Evolutionary conservation across 2,329 filamentous ascomycete genomes (phyloP), one percentile per base, ranked within the genome.

Genomic region (Cryphonectria nitschkei): DNA sequence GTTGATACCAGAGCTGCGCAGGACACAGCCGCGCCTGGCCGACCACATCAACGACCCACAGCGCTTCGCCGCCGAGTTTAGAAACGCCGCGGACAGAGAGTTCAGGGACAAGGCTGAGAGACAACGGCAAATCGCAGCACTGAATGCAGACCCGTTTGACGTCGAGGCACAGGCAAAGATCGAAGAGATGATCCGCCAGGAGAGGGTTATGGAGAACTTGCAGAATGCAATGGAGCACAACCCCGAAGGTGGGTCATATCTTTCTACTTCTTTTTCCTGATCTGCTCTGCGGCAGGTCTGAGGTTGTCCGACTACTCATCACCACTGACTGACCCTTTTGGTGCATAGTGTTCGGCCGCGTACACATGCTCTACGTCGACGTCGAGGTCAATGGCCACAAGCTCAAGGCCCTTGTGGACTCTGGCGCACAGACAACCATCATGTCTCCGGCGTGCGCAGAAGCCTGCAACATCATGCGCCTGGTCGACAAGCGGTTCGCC

Each of bases 211-310:
- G 81, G 94, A 98, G 82, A 99, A 99, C 78, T 82, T 98, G 72
- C 94, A 98, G 78, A 96, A 95, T 82, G 96, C 96, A 58, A 95
- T 98, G 87, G 95, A 98, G 82, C 92, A 98, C 82, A 97, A 97
- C 77, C 96, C 96, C 0, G 96, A 98, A 88, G 95, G 95, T 97
- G 83, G 76, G 87, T 82, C 58, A 61, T 8, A 6, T 8, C n/a
- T 46, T 29, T 39, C 11, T 37, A 26, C 16, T 7, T n/a, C 22
- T 2, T 7, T 19, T 19, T 8, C 2, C 43, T 19, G 41, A 6
- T 50, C 2, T 22, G 19, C 43, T 16, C 6, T 19, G 16, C 34
- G 9, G 11, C 34, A 32, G 37, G 16, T 43, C 16, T 62, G 34
- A 56, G 68, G 52, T 39, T 34, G 65, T 14, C 41, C 41, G 54